phyloP scores from a whole-genome alignment of 2,329 filamentous ascomycete species.

The Aspergillus chevalieri region DNA sequence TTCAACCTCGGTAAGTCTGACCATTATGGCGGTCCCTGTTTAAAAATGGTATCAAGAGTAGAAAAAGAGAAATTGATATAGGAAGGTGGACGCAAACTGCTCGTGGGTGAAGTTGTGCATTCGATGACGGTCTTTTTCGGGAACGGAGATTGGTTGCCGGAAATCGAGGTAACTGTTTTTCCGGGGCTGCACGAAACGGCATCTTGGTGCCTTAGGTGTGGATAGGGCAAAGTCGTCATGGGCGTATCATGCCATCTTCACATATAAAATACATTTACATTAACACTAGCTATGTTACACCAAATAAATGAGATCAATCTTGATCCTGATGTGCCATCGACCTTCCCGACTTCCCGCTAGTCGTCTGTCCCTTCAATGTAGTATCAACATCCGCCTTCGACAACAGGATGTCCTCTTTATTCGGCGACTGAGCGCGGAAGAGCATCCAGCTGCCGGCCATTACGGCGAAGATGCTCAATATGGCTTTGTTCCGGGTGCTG shows the following conservation, averaged over 20 bases:
- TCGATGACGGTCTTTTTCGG: slow-evolving; percentile 5
- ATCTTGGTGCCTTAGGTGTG: no score
- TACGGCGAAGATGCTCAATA: background rate
- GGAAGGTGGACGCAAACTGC: slow-evolving; percentile 5
- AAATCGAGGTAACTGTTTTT: slow-evolving; percentile 34
- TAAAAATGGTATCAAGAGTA: background rate
- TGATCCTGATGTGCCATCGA: background rate
- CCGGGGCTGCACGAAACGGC: slow-evolving; percentile 16
- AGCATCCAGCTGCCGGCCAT: background rate
- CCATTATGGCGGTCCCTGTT: slow-evolving; percentile 55
- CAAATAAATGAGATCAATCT: background rate
- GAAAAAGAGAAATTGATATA: slow-evolving; percentile 3
- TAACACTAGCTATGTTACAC: no score
- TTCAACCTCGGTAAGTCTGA: slow-evolving; percentile 92
- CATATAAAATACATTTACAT: no score
- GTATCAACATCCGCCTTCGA: background rate
- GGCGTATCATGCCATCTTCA: no score
- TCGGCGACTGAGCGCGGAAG: background rate
- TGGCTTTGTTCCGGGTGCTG: background rate
- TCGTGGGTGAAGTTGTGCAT: slow-evolving; percentile 4
- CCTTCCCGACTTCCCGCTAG: background rate
- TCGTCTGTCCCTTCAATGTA: background rate
- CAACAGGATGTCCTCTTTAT: background rate
- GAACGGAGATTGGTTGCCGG: slow-evolving; percentile 18
- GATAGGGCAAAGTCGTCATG: no score